Conservation (phyloP, 176 grass and related monocot species). For the Metroxylon sagu region DNA sequence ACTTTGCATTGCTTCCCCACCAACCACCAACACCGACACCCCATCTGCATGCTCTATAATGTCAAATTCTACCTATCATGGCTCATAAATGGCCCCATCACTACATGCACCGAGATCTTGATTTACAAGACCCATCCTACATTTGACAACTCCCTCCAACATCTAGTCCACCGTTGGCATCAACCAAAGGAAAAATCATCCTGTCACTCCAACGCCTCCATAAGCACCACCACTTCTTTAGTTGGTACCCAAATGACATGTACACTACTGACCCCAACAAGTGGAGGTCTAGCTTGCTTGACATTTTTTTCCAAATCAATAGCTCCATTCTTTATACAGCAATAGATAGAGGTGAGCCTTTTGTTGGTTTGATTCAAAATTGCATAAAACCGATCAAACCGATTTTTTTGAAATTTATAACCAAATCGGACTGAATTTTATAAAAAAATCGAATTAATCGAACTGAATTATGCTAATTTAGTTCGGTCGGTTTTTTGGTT, state of each 20-base stretch:
- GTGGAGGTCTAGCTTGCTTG: slow-evolving; percentile 22
- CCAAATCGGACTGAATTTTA: no score
- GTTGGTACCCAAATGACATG: slow-evolving; percentile 30
- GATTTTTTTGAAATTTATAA: no score
- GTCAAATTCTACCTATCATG: slow-evolving; percentile 34
- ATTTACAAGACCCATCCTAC: slow-evolving; percentile 20
- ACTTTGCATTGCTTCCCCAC: slow-evolving; percentile 29
- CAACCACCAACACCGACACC: slow-evolving; percentile 13
- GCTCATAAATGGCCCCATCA: slow-evolving; percentile 22
- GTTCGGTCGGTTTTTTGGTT: no score
- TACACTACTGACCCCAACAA: slow-evolving; percentile 10
- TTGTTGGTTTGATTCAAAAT: no score
- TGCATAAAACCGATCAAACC: no score
- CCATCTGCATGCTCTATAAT: slow-evolving; percentile 17
- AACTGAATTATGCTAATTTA: no score
- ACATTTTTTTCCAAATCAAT: not conserved
- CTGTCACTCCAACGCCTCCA: not conserved
- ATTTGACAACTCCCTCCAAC: not conserved
- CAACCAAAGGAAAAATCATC: slow-evolving; percentile 21
- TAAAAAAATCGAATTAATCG: no score
- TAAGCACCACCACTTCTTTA: slow-evolving; percentile 16
- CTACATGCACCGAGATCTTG: slow-evolving; percentile 9
- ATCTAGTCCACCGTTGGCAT: not conserved
- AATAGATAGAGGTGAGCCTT: no score
- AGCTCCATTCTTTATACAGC: not conserved